Percentiles rank a stretch among this genome's conserved stretches.
phyloP scores from a whole-genome alignment of 202 grass and related monocot species.

The Saccharum hybrid region DNA sequence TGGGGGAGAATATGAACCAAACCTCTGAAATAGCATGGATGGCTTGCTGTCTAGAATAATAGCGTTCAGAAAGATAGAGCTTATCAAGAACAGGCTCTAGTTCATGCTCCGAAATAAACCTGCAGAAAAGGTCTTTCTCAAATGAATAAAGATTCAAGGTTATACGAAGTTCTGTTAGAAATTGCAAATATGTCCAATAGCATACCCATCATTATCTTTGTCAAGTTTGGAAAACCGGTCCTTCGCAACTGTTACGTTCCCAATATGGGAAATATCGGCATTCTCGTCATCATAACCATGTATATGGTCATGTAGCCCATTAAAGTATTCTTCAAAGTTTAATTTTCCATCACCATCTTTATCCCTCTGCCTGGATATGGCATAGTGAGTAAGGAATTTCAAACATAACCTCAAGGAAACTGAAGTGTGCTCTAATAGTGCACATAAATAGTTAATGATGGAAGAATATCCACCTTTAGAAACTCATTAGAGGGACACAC shows the following conservation, averaged over 20 bases:
- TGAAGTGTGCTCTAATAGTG: slow-evolving; percentile 8
- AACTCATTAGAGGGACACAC: slow-evolving; percentile 20
- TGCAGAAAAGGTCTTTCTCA: slow-evolving; percentile 43
- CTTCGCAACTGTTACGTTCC: slow-evolving; percentile 54
- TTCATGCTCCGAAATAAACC: slow-evolving; percentile 84
- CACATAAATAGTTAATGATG: slow-evolving; percentile 13
- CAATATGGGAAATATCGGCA: slow-evolving; percentile 60
- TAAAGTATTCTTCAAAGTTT: slow-evolving; percentile 79
- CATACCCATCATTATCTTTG: slow-evolving; percentile 75
- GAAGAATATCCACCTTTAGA: background rate
- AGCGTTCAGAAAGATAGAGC: slow-evolving; percentile 74
- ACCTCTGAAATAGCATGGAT: slow-evolving; percentile 82
- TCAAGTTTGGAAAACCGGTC: slow-evolving; percentile 78
- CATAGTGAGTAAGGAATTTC: slow-evolving; percentile 36
- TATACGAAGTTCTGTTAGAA: slow-evolving; percentile 11
- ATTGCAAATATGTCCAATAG: slow-evolving; percentile 13
- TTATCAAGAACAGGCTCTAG: slow-evolving; percentile 69
- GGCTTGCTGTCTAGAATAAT: slow-evolving; percentile 84
- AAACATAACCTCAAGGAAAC: slow-evolving; percentile 36
- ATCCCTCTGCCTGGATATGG: slow-evolving; percentile 77
- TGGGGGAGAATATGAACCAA: slow-evolving; percentile 41
- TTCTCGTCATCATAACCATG: slow-evolving; percentile 66
- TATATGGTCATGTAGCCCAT: slow-evolving; percentile 68
- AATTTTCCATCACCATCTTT: slow-evolving; percentile 79
- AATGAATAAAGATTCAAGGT: slow-evolving; percentile 31